Base-by-base conservation (phyloP, 306 rosid species). In the Sechiopsis laciniata region DNA sequence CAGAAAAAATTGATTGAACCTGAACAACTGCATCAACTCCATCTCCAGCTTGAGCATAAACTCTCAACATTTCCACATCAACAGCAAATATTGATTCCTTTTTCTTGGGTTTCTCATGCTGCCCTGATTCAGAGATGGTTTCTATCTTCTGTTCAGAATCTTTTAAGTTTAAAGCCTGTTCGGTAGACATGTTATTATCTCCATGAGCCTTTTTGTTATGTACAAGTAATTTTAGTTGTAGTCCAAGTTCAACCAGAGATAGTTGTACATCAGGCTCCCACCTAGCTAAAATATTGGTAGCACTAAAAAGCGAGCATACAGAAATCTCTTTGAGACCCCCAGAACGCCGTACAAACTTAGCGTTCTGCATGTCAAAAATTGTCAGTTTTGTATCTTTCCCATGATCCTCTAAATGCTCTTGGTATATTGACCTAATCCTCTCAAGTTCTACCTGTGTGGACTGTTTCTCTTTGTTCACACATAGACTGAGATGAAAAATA, bases 251-350 rank as follows among this genome's bases (percentile, higher is more conserved):
- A 84, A 89, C 48, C 55, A 91, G 80, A 13, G 91, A 86, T 75
- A 95, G 75, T 74, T 95, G 96, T n/a, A 85, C 85, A 68, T 91
- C 99, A 82, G 97, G 99, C 69, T 88, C 97, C 99, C 99, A 95
- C 82, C 95, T 84, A 54, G 91, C 79, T 22, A 87, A 74, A 75
- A 95, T 95, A 78, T 91, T 91, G 58, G 97, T 91, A 68, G 99
- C 97, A 82, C 99, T 91, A 83, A 95, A 95, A 82, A 95, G 97
- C 75, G 99, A 91, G 82, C 97, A 91, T 20, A 89, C 89, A 79
- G 93, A 76, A 77, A 91, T 81, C 85, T 95, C 97, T 79, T 88
- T 95, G 74, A 79, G 88, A 79, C 97, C 99, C 78, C 97, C 91
- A 75, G 97, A 81, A 73, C 95, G 91, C 72, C 81, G 87, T 67